Percentiles rank a stretch among this genome's conserved stretches.
Evolutionary conservation across 1,284 basidiomycete species (phyloP).

Genomic region (Mycena sp.): DNA sequence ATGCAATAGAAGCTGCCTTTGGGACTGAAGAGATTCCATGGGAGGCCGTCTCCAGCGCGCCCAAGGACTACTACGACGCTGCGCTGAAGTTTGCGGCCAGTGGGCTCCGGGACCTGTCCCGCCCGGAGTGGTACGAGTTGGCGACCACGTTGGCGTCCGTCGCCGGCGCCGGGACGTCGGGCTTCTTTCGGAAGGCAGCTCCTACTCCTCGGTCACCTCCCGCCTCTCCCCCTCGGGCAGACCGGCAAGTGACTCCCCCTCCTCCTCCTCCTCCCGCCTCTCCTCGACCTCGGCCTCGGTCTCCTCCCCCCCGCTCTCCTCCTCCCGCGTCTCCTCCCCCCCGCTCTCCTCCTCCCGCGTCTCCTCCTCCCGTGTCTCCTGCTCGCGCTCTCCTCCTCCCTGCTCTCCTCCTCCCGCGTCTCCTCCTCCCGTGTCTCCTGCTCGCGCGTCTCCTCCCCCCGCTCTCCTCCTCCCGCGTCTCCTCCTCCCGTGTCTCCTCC

Average conservation of each 20-base stretch:
- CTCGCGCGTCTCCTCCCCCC: no score
- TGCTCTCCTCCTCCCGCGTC: no score
- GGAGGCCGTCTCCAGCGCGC: neutral
- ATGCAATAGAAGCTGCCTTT: neutral
- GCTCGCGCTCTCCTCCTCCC: no score
- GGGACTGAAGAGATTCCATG: neutral
- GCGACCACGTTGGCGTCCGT: neutral
- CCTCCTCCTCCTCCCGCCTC: neutral
- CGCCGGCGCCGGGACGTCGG: neutral
- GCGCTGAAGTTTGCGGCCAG: neutral
- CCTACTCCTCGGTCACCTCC: neutral
- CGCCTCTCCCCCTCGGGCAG: neutral
- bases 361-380: no score
- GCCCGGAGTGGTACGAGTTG: neutral
- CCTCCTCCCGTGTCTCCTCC: no score
- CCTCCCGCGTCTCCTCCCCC: no score
- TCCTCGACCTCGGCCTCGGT: neutral
- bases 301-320: neutral
- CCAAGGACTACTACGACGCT: slow-evolving; percentile 1
- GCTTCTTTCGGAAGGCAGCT: slow-evolving; percentile 3
- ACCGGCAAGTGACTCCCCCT: neutral
- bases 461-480: no score
- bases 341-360: no score
- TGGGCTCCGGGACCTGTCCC: neutral
- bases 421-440: no score